Conservation (phyloP, 208 protist genomes). For the Wallacemonas collosoma region DNA sequence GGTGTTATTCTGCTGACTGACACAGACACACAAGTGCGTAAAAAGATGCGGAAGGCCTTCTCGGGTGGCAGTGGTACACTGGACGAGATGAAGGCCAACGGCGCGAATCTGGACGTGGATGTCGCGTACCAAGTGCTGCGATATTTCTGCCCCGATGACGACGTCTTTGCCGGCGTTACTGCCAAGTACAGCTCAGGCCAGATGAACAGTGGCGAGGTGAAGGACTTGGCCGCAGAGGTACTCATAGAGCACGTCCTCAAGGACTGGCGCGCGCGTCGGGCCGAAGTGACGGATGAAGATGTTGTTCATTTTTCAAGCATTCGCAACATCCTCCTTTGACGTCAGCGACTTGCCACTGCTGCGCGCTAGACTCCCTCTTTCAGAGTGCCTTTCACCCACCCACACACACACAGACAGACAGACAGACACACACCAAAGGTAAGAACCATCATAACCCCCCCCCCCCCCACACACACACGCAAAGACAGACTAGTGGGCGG, state of each 20-base stretch:
- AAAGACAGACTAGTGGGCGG: too few relatives aligned
- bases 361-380: neutral
- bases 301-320: conserved; percentile 67
- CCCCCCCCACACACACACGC: too few relatives aligned
- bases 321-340: conserved; percentile 76
- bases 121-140: conserved; percentile 97
- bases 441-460: too few relatives aligned
- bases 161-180: conserved; percentile 83
- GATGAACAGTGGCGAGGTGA: conserved; percentile 85
- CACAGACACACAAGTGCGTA: conserved; percentile 91
- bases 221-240: conserved; percentile 71
- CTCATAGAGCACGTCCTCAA: conserved; percentile 65
- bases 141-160: conserved; percentile 97
- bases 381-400: neutral
- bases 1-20: conserved; percentile 98
- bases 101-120: conserved; percentile 94
- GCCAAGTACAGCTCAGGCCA: conserved; percentile 53
- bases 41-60: conserved; percentile 97
- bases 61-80: conserved; percentile 96
- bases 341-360: too few relatives aligned
- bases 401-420: too few relatives aligned
- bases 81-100: conserved; percentile 94
- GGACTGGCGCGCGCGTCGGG: conserved; percentile 64
- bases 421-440: too few relatives aligned
- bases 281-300: conserved; percentile 70